phyloP scores from a whole-genome alignment of 768 basidiomycete genomes.

The Naganishia vishniacii region DNA sequence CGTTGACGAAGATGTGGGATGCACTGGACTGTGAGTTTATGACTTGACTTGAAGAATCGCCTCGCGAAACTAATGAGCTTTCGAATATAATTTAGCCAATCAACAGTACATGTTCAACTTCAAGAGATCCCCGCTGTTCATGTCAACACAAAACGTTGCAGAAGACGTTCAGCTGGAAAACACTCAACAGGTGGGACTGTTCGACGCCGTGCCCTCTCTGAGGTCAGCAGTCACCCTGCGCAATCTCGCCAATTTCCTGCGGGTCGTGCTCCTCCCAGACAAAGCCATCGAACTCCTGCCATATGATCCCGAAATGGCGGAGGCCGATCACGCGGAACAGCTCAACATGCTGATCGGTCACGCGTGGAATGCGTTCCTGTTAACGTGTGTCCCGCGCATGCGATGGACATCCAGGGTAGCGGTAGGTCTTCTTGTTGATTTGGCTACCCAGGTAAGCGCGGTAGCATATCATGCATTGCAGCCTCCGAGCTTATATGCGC shows the following conservation, averaged over 20 bases:
- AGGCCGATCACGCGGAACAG: not conserved
- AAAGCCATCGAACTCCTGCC: not conserved
- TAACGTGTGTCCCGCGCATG: not conserved
- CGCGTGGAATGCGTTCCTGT: slow-evolving; percentile 3
- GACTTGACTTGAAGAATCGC: too few species aligned
- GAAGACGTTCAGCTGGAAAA: slow-evolving; percentile 1
- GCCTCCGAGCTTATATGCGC: not conserved
- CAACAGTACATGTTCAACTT: slow-evolving; percentile 13
- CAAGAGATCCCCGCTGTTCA: not conserved
- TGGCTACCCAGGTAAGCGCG: slow-evolving; percentile 14
- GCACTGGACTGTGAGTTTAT: not conserved
- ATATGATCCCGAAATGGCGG: not conserved
- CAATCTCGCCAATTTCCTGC: slow-evolving; percentile 4
- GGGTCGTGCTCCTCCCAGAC: slow-evolving; percentile 1
- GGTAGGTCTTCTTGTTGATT: slow-evolving; percentile 4
- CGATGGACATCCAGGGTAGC: slow-evolving; percentile 7
- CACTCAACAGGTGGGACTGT: not conserved
- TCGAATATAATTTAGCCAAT: not conserved
- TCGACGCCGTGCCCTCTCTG: not conserved
- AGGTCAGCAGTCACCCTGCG: not conserved
- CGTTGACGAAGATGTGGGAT: not conserved
- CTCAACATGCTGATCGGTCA: not conserved
- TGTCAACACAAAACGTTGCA: slow-evolving; percentile 2
- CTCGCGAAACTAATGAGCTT: too few species aligned
- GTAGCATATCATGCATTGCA: too few species aligned